A percentile compares a stretch with the other conserved stretches of the same genome.
phyloP scores from a whole-genome alignment of 2,329 filamentous ascomycete species.

The Penicillium sp. region DNA sequence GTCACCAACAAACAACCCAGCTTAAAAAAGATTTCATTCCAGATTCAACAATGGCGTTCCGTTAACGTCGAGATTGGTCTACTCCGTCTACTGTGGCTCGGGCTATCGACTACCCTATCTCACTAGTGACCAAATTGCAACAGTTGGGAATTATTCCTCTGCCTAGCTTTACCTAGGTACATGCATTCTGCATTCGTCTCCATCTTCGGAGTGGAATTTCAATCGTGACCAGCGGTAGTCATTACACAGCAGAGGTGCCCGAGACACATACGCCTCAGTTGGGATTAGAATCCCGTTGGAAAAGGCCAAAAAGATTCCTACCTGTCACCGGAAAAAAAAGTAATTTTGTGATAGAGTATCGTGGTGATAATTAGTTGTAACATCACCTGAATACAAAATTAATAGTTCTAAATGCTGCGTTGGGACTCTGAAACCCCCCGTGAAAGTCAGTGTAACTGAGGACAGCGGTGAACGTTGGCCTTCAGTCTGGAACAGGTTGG shows the following conservation, averaged over 20 bases:
- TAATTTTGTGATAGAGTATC: neutral
- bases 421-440: neutral
- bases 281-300: slow-evolving; percentile 13
- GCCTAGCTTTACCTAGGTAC: neutral
- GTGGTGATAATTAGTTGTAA: neutral
- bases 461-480: neutral
- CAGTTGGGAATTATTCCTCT: neutral
- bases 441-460: neutral
- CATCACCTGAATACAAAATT: neutral
- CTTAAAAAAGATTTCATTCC: neutral
- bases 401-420: neutral
- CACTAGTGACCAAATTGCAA: neutral
- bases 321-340: neutral
- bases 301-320: neutral
- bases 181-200: neutral
- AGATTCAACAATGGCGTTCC: neutral
- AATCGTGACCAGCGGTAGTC: slow-evolving; percentile 5
- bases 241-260: slow-evolving; percentile 15
- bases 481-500: neutral
- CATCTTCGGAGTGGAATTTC: slow-evolving; percentile 1
- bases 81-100: neutral
- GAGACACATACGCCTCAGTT: slow-evolving; percentile 5
- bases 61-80: neutral
- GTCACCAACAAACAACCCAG: neutral
- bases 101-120: neutral